Evolutionary conservation across 208 protist genomes (phyloP).

Genomic region (Trypanosoma conorhini): DNA sequence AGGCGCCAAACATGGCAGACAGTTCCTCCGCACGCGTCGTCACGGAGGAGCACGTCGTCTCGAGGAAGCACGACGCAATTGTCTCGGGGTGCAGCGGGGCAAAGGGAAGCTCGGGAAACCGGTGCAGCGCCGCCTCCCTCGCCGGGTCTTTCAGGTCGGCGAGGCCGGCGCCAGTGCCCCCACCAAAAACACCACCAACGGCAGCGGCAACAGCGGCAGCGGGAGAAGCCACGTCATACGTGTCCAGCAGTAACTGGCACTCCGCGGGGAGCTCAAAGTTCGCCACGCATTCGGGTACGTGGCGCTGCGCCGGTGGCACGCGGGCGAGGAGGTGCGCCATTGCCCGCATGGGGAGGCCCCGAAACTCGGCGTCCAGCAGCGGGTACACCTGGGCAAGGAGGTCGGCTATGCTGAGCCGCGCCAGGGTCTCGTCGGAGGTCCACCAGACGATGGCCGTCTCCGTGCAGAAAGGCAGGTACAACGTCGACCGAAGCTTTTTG

Average conservation of each 20-base stretch:
- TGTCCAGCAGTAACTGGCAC: background rate
- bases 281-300: slow-evolving; percentile 18
- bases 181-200: background rate
- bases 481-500: background rate
- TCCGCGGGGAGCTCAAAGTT: slow-evolving; percentile 10
- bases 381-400: slow-evolving; percentile 38
- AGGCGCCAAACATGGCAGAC: slow-evolving; percentile 5
- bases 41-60: slow-evolving; percentile 13
- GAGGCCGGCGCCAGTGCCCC: background rate
- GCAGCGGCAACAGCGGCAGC: background rate
- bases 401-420: slow-evolving; percentile 16
- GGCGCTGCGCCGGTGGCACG: slow-evolving; percentile 31
- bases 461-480: slow-evolving; percentile 18
- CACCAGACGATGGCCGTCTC: slow-evolving; percentile 31
- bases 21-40: background rate
- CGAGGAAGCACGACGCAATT: slow-evolving; percentile 11
- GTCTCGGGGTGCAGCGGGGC: background rate
- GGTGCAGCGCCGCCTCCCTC: background rate
- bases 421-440: slow-evolving; percentile 4
- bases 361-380: slow-evolving; percentile 22
- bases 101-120: background rate
- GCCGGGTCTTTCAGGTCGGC: background rate
- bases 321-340: slow-evolving; percentile 27
- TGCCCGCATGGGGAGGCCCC: slow-evolving; percentile 3
- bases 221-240: background rate